A percentile compares a stretch with the other conserved stretches of the same genome.
Conservation (phyloP, 257 asterid species). For the Eustoma russellianum region DNA sequence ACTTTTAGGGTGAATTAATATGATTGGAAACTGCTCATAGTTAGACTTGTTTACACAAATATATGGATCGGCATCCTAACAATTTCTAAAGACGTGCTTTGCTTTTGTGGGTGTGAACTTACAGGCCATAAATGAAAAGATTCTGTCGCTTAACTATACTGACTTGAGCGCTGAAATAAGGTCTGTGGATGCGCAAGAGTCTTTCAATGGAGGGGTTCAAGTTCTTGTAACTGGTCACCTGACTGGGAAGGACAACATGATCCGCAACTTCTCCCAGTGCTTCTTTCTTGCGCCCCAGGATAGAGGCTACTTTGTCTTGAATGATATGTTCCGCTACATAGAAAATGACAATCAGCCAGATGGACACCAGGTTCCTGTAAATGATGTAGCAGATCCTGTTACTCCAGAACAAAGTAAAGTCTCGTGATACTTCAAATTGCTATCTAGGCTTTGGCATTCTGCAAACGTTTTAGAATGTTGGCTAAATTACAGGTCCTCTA, state of each 20-base stretch:
- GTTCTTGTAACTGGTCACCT: constrained; percentile 87
- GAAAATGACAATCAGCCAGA: constrained; percentile 22
- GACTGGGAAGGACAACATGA: constrained; percentile 45
- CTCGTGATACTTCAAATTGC: constrained; percentile 3
- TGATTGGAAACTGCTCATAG: too few species aligned
- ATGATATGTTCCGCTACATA: constrained; percentile 73
- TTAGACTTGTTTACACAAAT: too few species aligned
- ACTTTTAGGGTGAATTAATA: too few species aligned
- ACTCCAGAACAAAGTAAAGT: constrained; percentile 51
- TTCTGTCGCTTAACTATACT: constrained; percentile 60
- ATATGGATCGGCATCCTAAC: too few species aligned
- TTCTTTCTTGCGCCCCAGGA: constrained; percentile 98
- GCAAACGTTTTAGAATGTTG: background rate
- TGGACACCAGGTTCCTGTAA: constrained; percentile 21
- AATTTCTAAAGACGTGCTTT: background rate
- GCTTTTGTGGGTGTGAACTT: constrained; percentile 9
- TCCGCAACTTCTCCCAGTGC: constrained; percentile 57
- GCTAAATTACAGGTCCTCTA: constrained; percentile 28
- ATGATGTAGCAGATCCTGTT: constrained; percentile 38
- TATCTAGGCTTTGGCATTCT: constrained; percentile 4
- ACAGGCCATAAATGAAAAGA: constrained; percentile 82
- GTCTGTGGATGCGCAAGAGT: constrained; percentile 83
- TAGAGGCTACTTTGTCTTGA: constrained; percentile 82
- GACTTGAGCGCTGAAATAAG: constrained; percentile 59
- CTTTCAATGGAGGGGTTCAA: constrained; percentile 64